These are phyloP conservation scores for Paragyromitra xinjiangensis DNA, from an alignment of 495 filamentous ascomycete species.

Conservation along the genomic window DNA sequence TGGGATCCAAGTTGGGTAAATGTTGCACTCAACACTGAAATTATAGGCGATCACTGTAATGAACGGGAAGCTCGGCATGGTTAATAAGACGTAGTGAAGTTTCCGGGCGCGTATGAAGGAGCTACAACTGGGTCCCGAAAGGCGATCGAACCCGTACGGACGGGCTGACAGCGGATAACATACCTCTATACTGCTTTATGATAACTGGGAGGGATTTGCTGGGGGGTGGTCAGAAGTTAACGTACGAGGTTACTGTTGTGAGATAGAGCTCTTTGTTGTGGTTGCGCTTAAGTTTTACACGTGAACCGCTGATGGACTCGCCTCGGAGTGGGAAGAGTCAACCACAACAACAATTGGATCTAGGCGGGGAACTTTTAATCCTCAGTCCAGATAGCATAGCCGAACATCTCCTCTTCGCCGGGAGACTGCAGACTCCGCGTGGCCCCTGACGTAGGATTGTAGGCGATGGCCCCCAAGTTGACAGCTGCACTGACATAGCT, in stretches of 20 bases:
- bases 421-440: constrained; percentile 12
- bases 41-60: neutral
- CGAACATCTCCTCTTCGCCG: neutral
- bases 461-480: constrained; percentile 17
- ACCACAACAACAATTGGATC: neutral
- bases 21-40: neutral
- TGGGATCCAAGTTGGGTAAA: too few species aligned
- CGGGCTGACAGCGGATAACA: neutral
- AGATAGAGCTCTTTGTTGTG: neutral
- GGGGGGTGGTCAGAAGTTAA: constrained; percentile 36
- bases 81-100: neutral
- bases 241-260: neutral
- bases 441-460: constrained; percentile 24
- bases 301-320: constrained; percentile 9
- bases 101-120: neutral
- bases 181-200: neutral
- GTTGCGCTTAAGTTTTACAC: neutral
- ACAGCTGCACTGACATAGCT: constrained; percentile 22
- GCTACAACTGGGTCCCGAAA: neutral
- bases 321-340: neutral
- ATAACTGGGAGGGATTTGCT: neutral
- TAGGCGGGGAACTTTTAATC: neutral
- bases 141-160: neutral
- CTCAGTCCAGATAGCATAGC: constrained; percentile 14
- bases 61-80: neutral